Conservation (phyloP, 2,329 filamentous ascomycete genomes). For the Sarocladiaceae sp. region DNA sequence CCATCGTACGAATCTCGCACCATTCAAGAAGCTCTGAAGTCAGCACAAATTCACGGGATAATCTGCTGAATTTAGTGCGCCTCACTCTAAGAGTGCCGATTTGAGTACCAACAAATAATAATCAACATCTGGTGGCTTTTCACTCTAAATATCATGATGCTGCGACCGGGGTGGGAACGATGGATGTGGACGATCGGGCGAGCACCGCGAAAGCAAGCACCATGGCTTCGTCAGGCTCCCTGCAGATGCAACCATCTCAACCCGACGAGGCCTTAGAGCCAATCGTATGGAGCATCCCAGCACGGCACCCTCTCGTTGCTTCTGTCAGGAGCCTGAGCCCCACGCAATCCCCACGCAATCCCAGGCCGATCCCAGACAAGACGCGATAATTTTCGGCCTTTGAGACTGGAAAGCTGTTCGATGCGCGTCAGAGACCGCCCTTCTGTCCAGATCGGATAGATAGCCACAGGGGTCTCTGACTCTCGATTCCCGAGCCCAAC, state of each 20-base stretch:
- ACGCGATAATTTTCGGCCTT: slow-evolving; percentile 3
- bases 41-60: too few species aligned
- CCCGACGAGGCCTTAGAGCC: background rate
- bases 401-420: background rate
- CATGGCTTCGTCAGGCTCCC: too few species aligned
- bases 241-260: background rate
- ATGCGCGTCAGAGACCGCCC: background rate
- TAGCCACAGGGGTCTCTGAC: slow-evolving; percentile 5
- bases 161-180: too few species aligned
- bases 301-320: slow-evolving; percentile 1
- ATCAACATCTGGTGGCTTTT: too few species aligned
- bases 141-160: too few species aligned
- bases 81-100: too few species aligned
- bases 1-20: too few species aligned
- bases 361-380: slow-evolving; percentile 3
- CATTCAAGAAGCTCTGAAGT: too few species aligned
- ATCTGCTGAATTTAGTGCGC: too few species aligned
- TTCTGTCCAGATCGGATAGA: slow-evolving; percentile 7
- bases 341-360: slow-evolving; percentile 7
- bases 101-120: too few species aligned
- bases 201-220: too few species aligned
- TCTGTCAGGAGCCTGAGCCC: slow-evolving; percentile 1
- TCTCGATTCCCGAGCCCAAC: slow-evolving; percentile 6
- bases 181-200: too few species aligned
- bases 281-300: background rate